phyloP scores from a whole-genome alignment of 2,329 filamentous ascomycete genomes.

The Blumeriella jaapii region DNA sequence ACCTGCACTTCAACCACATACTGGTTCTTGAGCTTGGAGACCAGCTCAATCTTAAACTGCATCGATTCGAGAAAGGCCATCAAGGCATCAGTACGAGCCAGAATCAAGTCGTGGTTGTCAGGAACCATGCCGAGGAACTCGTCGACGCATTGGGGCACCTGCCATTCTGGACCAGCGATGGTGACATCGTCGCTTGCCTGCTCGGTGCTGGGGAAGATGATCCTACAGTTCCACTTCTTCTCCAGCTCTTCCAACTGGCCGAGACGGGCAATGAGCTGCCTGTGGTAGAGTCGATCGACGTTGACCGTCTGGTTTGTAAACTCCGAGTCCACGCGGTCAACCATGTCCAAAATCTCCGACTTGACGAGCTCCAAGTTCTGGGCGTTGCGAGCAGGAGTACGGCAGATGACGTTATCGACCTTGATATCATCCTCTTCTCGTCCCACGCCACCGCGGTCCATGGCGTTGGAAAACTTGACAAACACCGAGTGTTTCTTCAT shows the following conservation, averaged over 20 bases:
- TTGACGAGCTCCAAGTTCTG: constrained; percentile 96
- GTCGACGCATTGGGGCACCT: constrained; percentile 93
- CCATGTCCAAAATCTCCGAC: constrained; percentile 99
- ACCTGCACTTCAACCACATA: constrained; percentile 83
- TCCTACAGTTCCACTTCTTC: constrained; percentile 99
- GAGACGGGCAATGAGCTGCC: constrained; percentile 81
- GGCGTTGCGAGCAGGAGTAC: constrained; percentile 91
- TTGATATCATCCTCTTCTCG: constrained; percentile 98
- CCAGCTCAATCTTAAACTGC: constrained; percentile 69
- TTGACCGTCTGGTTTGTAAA: constrained; percentile 90
- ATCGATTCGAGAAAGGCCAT: constrained; percentile 72
- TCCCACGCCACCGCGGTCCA: constrained; percentile 84
- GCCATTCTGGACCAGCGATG: constrained; percentile 93
- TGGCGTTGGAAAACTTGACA: constrained; percentile 98
- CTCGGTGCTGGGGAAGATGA: constrained; percentile 94
- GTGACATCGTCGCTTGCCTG: constrained; percentile 93
- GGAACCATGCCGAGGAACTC: constrained; percentile 97
- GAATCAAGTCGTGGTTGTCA: constrained; percentile 83
- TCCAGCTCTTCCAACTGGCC: constrained; percentile 87
- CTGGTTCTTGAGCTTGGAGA: constrained; percentile 76
- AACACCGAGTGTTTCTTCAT: constrained; percentile 99
- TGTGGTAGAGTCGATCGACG: constrained; percentile 90
- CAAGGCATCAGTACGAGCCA: constrained; percentile 64
- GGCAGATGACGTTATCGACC: constrained; percentile 97
- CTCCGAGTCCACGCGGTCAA: constrained; percentile 77